Percentiles rank a stretch among this genome's conserved stretches.
phyloP scores from a whole-genome alignment of 345 rosid species.

The Eucalyptus sideroxylon region DNA sequence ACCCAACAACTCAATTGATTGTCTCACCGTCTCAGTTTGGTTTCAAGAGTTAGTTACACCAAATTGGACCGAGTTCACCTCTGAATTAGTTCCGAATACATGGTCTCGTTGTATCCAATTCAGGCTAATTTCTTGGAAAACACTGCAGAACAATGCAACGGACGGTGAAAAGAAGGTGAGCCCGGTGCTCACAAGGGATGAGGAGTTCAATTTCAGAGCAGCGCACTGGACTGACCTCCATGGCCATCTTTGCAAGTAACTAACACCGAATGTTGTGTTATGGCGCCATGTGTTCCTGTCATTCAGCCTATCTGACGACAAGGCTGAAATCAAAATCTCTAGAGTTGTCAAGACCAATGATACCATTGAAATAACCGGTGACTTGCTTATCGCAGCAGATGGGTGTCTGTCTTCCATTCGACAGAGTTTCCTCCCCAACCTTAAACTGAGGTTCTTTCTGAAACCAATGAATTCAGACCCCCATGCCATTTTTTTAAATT shows the following conservation, averaged over 20 bases:
- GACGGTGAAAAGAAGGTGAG: background rate
- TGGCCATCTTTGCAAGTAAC: constrained; percentile 24
- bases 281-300: constrained; percentile 61
- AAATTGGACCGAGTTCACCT: background rate
- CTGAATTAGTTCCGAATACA: background rate
- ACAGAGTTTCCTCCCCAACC: constrained; percentile 34
- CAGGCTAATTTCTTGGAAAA: background rate
- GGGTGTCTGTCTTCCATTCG: constrained; percentile 67
- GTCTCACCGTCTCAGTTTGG: background rate
- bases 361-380: constrained; percentile 32
- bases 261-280: constrained; percentile 36
- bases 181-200: constrained; percentile 44
- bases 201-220: constrained; percentile 55
- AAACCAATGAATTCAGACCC: background rate
- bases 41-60: background rate
- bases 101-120: background rate
- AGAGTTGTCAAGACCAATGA: constrained; percentile 26
- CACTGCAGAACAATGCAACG: too few species aligned
- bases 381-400: constrained; percentile 79
- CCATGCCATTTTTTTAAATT: background rate
- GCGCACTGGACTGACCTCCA: constrained; percentile 83
- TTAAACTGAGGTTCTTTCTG: constrained; percentile 46
- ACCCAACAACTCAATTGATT: background rate
- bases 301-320: constrained; percentile 32
- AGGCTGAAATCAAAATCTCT: constrained; percentile 27